Evolutionary conservation across 176 grass and related monocot species (phyloP).

Genomic region (Echinochloa phyllopogon): DNA sequence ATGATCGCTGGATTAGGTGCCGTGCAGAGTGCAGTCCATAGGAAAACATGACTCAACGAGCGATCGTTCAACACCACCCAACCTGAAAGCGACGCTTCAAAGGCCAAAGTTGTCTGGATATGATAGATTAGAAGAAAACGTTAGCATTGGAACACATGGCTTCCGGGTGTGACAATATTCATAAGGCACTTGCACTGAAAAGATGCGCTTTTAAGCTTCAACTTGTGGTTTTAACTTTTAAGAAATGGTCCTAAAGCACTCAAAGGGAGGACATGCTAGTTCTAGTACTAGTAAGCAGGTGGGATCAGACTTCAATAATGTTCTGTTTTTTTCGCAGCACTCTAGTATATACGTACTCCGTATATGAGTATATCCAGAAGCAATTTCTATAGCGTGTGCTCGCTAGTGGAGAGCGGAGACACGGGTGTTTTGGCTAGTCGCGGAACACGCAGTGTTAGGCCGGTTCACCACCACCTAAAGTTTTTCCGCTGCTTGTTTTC

Average conservation of each 20-base stretch:
- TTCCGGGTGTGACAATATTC: not conserved
- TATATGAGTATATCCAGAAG: not conserved
- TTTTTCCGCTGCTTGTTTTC: slow-evolving; percentile 6
- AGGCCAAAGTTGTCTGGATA: not conserved
- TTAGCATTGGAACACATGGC: not conserved
- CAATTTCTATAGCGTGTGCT: not conserved
- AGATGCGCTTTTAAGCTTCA: not conserved
- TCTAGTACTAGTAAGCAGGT: too few relatives aligned
- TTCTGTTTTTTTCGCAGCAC: not conserved
- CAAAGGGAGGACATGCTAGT: not conserved
- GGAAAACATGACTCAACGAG: not conserved
- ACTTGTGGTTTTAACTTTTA: not conserved
- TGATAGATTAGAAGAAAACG: not conserved
- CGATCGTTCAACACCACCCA: slow-evolving; percentile 30
- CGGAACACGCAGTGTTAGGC: not conserved
- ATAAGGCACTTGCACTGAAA: not conserved
- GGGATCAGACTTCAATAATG: not conserved
- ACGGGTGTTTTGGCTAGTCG: slow-evolving; percentile 3
- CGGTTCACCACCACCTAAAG: not conserved
- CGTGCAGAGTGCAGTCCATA: not conserved
- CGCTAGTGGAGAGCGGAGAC: slow-evolving; percentile 8
- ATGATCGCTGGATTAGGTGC: not conserved
- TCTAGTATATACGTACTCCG: too few relatives aligned
- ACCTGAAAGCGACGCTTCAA: not conserved
- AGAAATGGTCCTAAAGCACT: not conserved